A percentile compares a stretch with the other conserved stretches of the same genome.
Conservation (phyloP, 75 land plant genomes). For the Cryptomeria japonica region DNA sequence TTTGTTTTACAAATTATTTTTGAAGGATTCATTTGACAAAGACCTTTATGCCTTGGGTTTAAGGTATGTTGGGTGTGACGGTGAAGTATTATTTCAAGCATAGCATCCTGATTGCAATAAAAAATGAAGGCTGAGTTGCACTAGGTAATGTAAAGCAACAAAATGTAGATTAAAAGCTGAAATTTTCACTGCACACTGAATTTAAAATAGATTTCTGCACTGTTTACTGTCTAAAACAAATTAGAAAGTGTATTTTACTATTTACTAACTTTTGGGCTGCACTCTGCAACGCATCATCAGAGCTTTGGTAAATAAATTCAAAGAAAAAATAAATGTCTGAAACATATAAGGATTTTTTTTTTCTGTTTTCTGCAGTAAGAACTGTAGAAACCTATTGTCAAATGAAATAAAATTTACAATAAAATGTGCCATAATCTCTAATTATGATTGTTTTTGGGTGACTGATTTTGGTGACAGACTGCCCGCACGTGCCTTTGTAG, state of each 20-base stretch:
- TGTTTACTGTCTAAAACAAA: background rate
- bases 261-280: too few species aligned
- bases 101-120: background rate
- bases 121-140: background rate
- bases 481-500: background rate
- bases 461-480: too few species aligned
- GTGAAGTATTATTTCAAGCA: background rate
- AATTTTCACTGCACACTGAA: background rate
- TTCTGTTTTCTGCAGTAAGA: too few species aligned
- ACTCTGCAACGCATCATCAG: background rate
- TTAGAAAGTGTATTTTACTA: background rate
- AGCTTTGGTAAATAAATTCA: background rate
- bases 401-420: too few species aligned
- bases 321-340: background rate
- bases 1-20: background rate
- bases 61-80: background rate
- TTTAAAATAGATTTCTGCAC: background rate
- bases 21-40: background rate
- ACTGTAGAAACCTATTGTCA: background rate
- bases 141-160: background rate
- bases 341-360: too few species aligned
- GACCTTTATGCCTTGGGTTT: background rate
- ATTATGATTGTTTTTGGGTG: background rate
- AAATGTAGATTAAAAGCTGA: background rate
- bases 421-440: background rate